phyloP scores from a whole-genome alignment of 2,329 filamentous ascomycete species.

The Capronia americana region DNA sequence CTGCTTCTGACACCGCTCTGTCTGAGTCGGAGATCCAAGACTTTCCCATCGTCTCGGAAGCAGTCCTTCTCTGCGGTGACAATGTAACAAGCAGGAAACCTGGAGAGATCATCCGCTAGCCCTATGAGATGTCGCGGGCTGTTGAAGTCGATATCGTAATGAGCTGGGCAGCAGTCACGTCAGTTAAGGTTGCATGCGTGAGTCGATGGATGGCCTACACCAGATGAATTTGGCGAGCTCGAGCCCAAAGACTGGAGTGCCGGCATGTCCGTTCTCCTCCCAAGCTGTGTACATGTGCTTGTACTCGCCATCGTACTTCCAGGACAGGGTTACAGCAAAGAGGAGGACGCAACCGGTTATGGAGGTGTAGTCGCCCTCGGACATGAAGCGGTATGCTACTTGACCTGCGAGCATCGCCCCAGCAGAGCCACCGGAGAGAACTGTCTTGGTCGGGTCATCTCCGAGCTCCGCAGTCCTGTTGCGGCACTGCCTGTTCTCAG shows the following conservation, averaged over 20 bases:
- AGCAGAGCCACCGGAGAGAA: constrained; percentile 34
- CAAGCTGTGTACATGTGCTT: constrained; percentile 32
- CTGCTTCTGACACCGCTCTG: constrained; percentile 54
- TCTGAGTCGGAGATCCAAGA: constrained; percentile 57
- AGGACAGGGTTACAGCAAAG: constrained; percentile 31
- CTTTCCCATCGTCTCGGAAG: constrained; percentile 59
- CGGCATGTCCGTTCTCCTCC: constrained; percentile 33
- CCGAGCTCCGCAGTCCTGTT: constrained; percentile 26
- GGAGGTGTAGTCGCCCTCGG: constrained; percentile 28
- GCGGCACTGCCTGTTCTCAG: constrained; percentile 24
- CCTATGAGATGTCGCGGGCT: constrained; percentile 32
- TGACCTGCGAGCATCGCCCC: constrained; percentile 32
- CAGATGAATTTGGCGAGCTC: constrained; percentile 35
- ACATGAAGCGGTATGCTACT: constrained; percentile 33
- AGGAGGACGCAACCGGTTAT: constrained; percentile 32
- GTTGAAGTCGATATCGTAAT: constrained; percentile 34
- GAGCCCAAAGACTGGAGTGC: constrained; percentile 28
- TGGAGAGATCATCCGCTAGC: constrained; percentile 33
- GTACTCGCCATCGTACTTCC: constrained; percentile 35
- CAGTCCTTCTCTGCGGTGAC: constrained; percentile 40
- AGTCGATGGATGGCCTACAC: constrained; percentile 26
- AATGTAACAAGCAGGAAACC: constrained; percentile 35
- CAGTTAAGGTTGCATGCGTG: neutral
- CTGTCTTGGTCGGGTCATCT: constrained; percentile 32
- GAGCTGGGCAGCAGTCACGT: constrained; percentile 20